Evolutionary conservation across 768 basidiomycete genomes (phyloP).

Genomic region (Boletus barrowsii): DNA sequence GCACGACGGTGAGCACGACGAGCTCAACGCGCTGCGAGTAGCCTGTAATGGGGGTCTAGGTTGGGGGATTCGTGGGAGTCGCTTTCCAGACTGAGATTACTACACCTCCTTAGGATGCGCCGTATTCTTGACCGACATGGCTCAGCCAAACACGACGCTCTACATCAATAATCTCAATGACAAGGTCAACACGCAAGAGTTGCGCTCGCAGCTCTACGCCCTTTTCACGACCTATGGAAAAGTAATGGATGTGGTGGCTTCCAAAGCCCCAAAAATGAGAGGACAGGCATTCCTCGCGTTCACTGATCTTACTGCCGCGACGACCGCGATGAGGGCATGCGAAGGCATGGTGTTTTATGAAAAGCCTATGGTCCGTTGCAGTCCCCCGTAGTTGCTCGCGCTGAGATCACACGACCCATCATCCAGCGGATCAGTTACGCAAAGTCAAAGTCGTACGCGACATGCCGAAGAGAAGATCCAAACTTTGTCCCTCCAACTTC

Average conservation of each 20-base stretch:
- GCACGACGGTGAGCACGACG: slow-evolving; percentile 4
- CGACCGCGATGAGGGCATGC: slow-evolving; percentile 88
- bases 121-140: slow-evolving; percentile 29
- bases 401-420: slow-evolving; percentile 12
- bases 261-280: slow-evolving; percentile 79
- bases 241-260: slow-evolving; percentile 89
- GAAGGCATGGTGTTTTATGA: slow-evolving; percentile 93
- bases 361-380: slow-evolving; percentile 74
- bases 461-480: slow-evolving; percentile 73
- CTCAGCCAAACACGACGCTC: slow-evolving; percentile 76
- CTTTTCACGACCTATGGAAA: slow-evolving; percentile 94
- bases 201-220: slow-evolving; percentile 75
- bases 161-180: slow-evolving; percentile 94
- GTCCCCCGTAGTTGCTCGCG: slow-evolving; percentile 1
- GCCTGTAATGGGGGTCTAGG: no score
- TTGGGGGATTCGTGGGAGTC: slow-evolving; percentile 19
- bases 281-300: slow-evolving; percentile 98
- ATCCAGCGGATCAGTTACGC: slow-evolving; percentile 87
- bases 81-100: slow-evolving; percentile 18
- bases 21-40: background rate
- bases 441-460: slow-evolving; percentile 85
- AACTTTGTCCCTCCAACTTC: slow-evolving; percentile 73
- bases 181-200: slow-evolving; percentile 88
- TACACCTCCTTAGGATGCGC: background rate
- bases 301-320: slow-evolving; percentile 84